Conservation (phyloP, 768 basidiomycete genomes). For the Austroboletus eburneus region DNA sequence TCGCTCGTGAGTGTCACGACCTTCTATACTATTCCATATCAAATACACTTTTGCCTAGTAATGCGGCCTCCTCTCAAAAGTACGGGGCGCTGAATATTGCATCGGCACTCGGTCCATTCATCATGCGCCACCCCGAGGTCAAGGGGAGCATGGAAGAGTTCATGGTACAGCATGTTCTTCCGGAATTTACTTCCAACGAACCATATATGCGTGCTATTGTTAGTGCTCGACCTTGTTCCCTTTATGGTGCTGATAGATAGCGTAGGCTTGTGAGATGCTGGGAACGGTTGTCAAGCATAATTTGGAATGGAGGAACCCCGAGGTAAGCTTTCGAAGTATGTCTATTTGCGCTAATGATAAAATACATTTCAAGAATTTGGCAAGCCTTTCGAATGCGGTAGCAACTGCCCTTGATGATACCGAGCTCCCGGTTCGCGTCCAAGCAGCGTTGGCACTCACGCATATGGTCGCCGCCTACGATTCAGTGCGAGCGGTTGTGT, state of each 20-base stretch:
- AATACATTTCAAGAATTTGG: slow-evolving; percentile 46
- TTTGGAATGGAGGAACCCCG: slow-evolving; percentile 59
- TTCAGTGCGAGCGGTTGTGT: slow-evolving; percentile 66
- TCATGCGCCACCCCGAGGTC: slow-evolving; percentile 82
- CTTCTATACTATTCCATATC: not conserved
- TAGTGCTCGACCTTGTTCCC: slow-evolving; percentile 26
- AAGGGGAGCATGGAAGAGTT: slow-evolving; percentile 75
- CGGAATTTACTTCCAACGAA: slow-evolving; percentile 61
- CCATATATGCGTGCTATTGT: slow-evolving; percentile 78
- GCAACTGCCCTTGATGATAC: slow-evolving; percentile 69
- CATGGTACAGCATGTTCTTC: slow-evolving; percentile 66
- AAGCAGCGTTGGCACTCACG: slow-evolving; percentile 75
- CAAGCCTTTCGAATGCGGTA: slow-evolving; percentile 59
- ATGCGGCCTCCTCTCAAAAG: slow-evolving; percentile 56
- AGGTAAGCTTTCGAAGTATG: slow-evolving; percentile 37
- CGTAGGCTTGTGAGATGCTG: slow-evolving; percentile 75
- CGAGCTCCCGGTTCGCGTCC: slow-evolving; percentile 80
- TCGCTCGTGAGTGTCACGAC: slow-evolving; percentile 44
- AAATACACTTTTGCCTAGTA: slow-evolving; percentile 26
- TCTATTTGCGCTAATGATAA: not conserved
- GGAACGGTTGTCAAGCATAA: slow-evolving; percentile 68
- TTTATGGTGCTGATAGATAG: not conserved
- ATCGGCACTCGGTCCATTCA: slow-evolving; percentile 67
- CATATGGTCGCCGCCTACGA: slow-evolving; percentile 67
- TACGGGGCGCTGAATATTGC: slow-evolving; percentile 87